Evolutionary conservation across 2,329 filamentous ascomycete species (phyloP), one percentile per base, ranked within the genome.

Genomic region (Xylariales sp.): DNA sequence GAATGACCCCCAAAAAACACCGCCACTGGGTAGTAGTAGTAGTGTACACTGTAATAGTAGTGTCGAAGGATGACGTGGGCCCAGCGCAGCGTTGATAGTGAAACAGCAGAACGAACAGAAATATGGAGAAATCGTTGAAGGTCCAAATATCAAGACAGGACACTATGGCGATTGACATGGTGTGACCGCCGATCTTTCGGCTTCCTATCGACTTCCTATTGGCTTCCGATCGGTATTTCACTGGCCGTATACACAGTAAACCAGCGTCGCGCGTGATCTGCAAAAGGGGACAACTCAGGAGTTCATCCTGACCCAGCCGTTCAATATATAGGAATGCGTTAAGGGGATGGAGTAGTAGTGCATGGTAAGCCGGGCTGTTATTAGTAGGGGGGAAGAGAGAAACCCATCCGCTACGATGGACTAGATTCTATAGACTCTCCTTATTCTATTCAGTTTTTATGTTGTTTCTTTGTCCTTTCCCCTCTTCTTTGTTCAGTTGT

Each of bases 261-360:
- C 23, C 23, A 23, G 55, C 53, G 52, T 48, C 36, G 23, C 41
- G 62, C 58, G 18, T 65, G 66, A 68, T 68, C 66, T 68, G 28
- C 66, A 56, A 64, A 30, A 30, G 41, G 58, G 56, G 41, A 53
- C 53, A 32, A n/a, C 53, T 61, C 52, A 62, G 58, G 57, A 58
- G 66, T 30, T 60, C 28, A 45, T 30, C 23, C 23, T 32, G 9
- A 41, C 52, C 48, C 28, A 23, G 45, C n/a, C n/a, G 45, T 23
- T 23, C 18, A 23, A 12, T 54, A 54, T 23, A 54, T 39, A n/a
- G 32, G 32, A 53, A 36, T 39, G 32, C 18, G 32, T 53, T 36
- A 32, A 10, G 32, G 32, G 32, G 7, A 39, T 54, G 23, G 1
- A 39, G 39, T 41, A 41, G 12, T 14, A 4, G 10, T 41, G 12